phyloP scores from a whole-genome alignment of 148 eudicot species.

The Vaccinium vitisidaea region DNA sequence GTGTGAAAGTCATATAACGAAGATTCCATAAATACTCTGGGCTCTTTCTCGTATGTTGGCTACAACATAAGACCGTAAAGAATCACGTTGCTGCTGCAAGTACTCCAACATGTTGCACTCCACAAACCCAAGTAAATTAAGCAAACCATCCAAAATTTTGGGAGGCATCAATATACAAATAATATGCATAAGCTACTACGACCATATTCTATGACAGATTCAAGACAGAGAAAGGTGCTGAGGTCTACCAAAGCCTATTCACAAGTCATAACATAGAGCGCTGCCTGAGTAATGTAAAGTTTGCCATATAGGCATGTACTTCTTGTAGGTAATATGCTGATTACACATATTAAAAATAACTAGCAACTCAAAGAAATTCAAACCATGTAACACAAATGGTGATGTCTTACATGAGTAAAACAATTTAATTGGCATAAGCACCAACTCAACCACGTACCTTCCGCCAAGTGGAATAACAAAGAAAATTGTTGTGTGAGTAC shows the following conservation, averaged over 20 bases:
- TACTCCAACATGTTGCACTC: background rate
- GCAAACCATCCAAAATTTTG: background rate
- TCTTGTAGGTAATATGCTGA: background rate
- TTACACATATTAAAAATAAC: background rate
- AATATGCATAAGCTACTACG: background rate
- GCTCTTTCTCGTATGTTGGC: background rate
- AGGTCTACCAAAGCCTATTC: constrained; percentile 1
- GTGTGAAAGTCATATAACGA: background rate
- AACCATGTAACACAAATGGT: background rate
- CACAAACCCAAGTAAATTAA: background rate
- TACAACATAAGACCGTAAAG: background rate
- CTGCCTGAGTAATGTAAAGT: background rate
- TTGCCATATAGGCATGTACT: background rate
- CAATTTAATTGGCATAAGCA: background rate
- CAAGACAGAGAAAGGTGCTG: background rate
- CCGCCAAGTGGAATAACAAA: background rate
- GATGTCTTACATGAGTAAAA: background rate
- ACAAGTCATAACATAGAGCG: background rate
- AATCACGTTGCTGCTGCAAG: background rate
- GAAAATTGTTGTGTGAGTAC: background rate
- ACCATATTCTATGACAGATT: background rate
- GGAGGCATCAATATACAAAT: background rate
- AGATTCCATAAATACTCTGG: background rate
- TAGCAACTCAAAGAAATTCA: background rate
- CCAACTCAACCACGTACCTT: background rate